Conservation (phyloP, 2,329 filamentous ascomycete genomes). For the Aspergillus luchuensis region DNA sequence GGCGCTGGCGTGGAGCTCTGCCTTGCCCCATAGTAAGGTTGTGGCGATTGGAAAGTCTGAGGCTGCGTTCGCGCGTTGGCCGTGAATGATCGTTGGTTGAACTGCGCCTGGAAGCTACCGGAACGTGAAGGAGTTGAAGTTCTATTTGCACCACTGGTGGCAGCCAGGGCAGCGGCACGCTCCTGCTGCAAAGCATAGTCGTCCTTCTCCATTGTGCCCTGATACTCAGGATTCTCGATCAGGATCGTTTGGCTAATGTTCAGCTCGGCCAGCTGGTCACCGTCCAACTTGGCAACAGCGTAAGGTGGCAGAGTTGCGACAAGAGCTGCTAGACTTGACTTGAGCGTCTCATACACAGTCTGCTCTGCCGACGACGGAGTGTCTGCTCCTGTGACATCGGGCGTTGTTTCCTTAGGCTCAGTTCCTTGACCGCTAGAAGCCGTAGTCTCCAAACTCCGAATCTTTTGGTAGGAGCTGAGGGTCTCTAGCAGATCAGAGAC, state of each 20-base stretch:
- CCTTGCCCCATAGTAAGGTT: conserved; percentile 34
- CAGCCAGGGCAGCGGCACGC: conserved; percentile 36
- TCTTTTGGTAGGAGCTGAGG: conserved; percentile 63
- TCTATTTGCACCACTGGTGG: conserved; percentile 32
- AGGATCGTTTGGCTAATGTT: conserved; percentile 78
- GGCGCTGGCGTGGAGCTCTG: conserved; percentile 35
- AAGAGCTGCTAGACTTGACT: conserved; percentile 72
- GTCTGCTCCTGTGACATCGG: conserved; percentile 46
- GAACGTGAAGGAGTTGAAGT: conserved; percentile 40
- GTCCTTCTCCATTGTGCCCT: conserved; percentile 82
- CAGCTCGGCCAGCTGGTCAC: conserved; percentile 79
- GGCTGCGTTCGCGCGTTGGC: conserved; percentile 32
- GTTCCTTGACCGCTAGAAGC: conserved; percentile 32
- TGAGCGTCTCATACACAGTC: conserved; percentile 70
- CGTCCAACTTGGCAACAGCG: conserved; percentile 81
- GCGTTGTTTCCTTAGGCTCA: conserved; percentile 29
- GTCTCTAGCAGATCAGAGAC: conserved; percentile 64
- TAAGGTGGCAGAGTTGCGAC: conserved; percentile 78
- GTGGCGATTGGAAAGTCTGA: conserved; percentile 32
- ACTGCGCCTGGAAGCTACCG: conserved; percentile 33
- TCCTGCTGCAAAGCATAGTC: conserved; percentile 60
- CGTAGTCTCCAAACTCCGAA: conserved; percentile 54
- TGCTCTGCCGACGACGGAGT: conserved; percentile 59
- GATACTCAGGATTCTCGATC: conserved; percentile 71
- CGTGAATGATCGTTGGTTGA: conserved; percentile 38